Percentiles rank a stretch among this genome's conserved stretches.
These are phyloP conservation scores for Triticum monococcum DNA, from an alignment of 176 grass and related monocot species.

Conservation along the genomic window DNA sequence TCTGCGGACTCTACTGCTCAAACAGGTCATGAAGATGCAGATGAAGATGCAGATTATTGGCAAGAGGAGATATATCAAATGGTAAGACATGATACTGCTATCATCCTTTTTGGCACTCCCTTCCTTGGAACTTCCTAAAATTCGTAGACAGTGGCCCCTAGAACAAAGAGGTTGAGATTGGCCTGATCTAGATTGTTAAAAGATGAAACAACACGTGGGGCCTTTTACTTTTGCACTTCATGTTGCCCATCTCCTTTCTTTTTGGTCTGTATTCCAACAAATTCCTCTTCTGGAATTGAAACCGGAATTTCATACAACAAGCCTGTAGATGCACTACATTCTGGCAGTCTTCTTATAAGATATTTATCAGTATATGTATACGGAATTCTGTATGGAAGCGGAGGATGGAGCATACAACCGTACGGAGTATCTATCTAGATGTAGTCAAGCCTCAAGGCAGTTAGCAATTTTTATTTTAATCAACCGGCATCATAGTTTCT, in stretches of 20 bases:
- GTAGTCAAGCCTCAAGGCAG: background rate
- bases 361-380: background rate
- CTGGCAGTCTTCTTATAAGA: background rate
- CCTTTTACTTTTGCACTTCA: background rate
- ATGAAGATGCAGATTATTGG: slow-evolving; percentile 29
- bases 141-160: background rate
- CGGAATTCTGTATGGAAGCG: background rate
- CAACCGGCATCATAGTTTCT: background rate
- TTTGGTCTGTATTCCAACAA: slow-evolving; percentile 4
- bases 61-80: slow-evolving; percentile 85
- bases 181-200: slow-evolving; percentile 7
- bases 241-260: slow-evolving; percentile 22
- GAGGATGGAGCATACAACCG: background rate
- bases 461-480: background rate
- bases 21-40: slow-evolving; percentile 43
- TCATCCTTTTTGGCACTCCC: background rate
- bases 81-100: slow-evolving; percentile 36
- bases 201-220: background rate
- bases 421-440: slow-evolving; percentile 8
- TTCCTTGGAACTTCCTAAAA: background rate
- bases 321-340: background rate
- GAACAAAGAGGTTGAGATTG: background rate
- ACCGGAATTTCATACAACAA: background rate
- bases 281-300: background rate
- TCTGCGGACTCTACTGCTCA: slow-evolving; percentile 71